Evolutionary conservation across 1,284 basidiomycete genomes (phyloP), one percentile per base, ranked within the genome.

Genomic region (Coriolopsis trogii): DNA sequence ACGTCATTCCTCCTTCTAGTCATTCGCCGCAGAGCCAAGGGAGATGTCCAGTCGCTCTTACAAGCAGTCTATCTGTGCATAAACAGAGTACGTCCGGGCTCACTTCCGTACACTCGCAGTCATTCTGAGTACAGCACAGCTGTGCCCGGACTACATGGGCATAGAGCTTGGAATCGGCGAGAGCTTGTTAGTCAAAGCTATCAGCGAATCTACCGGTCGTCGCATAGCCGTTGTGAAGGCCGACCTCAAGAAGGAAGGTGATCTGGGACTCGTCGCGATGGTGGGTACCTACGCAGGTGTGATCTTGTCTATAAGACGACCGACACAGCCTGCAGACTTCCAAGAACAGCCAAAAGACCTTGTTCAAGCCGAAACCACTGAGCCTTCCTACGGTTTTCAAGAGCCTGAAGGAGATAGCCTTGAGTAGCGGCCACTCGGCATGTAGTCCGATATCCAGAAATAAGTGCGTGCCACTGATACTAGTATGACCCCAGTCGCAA

Each of bases 91-190:
- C 42, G 84, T 72, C 26, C 3, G 40, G 10, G 13, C 12, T 26
- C 21, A 15, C 23, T 29, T 29, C 15, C 16, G n/a, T n/a, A 5
- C 28, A 13, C 21, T 13, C 31, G 8, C 23, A 12, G 31, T n/a
- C 28, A 2, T 24, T 24, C 18, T 39, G 15, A 49, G 3, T 4
- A 13, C 40, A 24, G 21, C 58, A 45, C 65, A 97, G 89, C 71
- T 99, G 40, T 90, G 93, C 63, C 96, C 97, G 9, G 97, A 99
- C 70, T 99, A 99, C 70, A 79, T 94, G 59, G 96, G 97, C 3
- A 80, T 98, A 39, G 97, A 99, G 69, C 81, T 99, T 0, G 97
- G 97, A 26, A 96, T 99, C 53, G 97, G 97, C 25, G 97, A 99
- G 70, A 92, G 90, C 56, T 73, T 99, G 18, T 79, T 99, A 28